Evolutionary conservation across 805 yeast species (phyloP).

Genomic region (Candida dajiaensis): DNA sequence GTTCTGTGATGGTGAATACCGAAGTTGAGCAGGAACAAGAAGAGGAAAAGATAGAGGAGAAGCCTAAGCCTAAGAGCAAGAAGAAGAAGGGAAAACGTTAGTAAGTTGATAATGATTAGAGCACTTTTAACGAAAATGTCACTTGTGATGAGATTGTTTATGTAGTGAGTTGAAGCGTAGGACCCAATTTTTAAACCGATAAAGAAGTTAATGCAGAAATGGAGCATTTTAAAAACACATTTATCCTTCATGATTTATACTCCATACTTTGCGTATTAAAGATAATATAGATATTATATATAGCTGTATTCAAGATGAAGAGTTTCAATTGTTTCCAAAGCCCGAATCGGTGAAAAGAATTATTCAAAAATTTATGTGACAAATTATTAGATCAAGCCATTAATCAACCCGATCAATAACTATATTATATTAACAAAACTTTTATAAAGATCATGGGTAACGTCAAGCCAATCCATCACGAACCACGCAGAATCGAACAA

Average conservation of each 20-base stretch:
- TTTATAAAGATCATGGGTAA: conserved; percentile 10
- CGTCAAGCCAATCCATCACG: conserved; percentile 33
- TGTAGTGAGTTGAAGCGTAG: neutral
- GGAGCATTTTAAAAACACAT: no score
- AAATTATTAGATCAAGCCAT: neutral
- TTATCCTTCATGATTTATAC: no score
- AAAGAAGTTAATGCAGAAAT: no score
- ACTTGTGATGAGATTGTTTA: neutral
- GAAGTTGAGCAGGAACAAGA: conserved; percentile 12
- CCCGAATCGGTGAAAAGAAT: neutral
- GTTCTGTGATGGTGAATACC: conserved; percentile 19
- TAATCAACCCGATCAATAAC: neutral
- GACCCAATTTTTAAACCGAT: no score
- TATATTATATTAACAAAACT: neutral
- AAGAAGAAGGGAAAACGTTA: conserved; percentile 23
- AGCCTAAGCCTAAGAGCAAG: conserved; percentile 11
- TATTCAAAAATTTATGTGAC: neutral
- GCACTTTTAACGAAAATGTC: neutral
- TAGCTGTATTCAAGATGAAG: no score
- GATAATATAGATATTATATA: no score
- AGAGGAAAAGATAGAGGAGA: conserved; percentile 3
- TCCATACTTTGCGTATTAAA: no score
- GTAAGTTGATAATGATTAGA: neutral
- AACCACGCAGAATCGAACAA: conserved; percentile 29
- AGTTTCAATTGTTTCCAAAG: no score